Evolutionary conservation across 768 basidiomycete species (phyloP).

Genomic region (Boletus vinaceobasis): DNA sequence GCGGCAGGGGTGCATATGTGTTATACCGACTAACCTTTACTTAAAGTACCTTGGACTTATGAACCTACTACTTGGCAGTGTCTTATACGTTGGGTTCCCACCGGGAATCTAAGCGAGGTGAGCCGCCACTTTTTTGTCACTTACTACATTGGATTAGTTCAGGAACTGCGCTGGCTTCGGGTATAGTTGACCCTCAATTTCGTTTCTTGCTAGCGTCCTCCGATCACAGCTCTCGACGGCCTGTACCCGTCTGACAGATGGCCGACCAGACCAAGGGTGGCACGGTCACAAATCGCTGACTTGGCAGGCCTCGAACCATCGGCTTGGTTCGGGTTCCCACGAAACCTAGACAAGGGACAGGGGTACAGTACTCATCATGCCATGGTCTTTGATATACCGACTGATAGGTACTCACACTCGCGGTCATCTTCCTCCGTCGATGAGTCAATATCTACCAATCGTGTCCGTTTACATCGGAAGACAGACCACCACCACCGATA

Average conservation of each 20-base stretch:
- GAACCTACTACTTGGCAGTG: too few species aligned
- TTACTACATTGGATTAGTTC: too few species aligned
- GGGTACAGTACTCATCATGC: background rate
- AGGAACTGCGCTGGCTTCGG: too few species aligned
- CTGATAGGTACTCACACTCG: conserved; percentile 2
- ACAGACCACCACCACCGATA: background rate
- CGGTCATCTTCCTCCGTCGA: background rate
- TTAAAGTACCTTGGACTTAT: too few species aligned
- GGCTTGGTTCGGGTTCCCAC: conserved; percentile 22
- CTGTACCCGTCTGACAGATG: too few species aligned
- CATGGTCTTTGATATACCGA: background rate
- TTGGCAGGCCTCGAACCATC: background rate
- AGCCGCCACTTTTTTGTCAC: too few species aligned
- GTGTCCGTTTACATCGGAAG: conserved; percentile 6
- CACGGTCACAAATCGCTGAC: background rate
- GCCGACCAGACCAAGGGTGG: too few species aligned
- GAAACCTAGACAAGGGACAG: background rate
- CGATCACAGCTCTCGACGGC: too few species aligned
- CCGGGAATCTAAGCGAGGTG: too few species aligned
- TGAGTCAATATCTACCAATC: background rate
- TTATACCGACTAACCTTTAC: background rate
- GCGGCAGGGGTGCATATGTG: background rate
- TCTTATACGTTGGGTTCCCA: too few species aligned
- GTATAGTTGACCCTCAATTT: too few species aligned
- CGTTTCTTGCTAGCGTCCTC: too few species aligned